Percentiles rank a stretch among this genome's conserved stretches.
These are phyloP conservation scores for Candida stauntonica DNA, from an alignment of 805 yeast species.

Conservation along the genomic window DNA sequence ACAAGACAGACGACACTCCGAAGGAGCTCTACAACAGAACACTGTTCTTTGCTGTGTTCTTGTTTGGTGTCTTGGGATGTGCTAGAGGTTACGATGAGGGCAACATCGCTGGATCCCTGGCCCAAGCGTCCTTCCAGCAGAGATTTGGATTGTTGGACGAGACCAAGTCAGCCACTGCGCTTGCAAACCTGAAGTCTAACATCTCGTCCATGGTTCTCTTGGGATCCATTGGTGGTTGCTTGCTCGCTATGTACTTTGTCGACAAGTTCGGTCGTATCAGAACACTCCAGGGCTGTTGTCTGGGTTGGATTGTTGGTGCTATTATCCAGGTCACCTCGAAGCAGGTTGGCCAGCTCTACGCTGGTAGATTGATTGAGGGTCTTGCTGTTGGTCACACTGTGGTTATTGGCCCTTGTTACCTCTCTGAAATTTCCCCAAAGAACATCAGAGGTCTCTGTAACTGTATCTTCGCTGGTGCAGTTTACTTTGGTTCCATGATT, in stretches of 20 bases:
- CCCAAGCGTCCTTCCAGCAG: constrained; percentile 38
- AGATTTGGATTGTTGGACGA: constrained; percentile 43
- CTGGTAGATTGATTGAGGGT: constrained; percentile 53
- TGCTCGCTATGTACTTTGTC: constrained; percentile 43
- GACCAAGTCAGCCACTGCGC: constrained; percentile 28
- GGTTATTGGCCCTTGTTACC: constrained; percentile 50
- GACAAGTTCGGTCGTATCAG: constrained; percentile 50
- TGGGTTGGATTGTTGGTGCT: constrained; percentile 42
- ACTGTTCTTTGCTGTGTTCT: constrained; percentile 40
- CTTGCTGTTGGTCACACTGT: constrained; percentile 54
- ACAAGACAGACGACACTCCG: constrained; percentile 29
- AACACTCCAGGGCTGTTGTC: constrained; percentile 40
- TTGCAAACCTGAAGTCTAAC: constrained; percentile 48
- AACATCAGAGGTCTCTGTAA: constrained; percentile 48
- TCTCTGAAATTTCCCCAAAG: constrained; percentile 50
- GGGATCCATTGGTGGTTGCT: constrained; percentile 51
- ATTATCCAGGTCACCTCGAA: constrained; percentile 45
- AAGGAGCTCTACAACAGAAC: constrained; percentile 43
- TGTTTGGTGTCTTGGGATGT: constrained; percentile 52
- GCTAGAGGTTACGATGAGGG: constrained; percentile 61
- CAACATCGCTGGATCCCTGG: constrained; percentile 40
- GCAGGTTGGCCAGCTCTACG: constrained; percentile 46
- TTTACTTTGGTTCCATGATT: constrained; percentile 49
- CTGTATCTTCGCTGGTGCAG: constrained; percentile 54
- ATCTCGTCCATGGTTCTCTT: constrained; percentile 57